Evolutionary conservation across 371 early-diverging fungal genomes (phyloP).

Genomic region (Mortierella sp.): DNA sequence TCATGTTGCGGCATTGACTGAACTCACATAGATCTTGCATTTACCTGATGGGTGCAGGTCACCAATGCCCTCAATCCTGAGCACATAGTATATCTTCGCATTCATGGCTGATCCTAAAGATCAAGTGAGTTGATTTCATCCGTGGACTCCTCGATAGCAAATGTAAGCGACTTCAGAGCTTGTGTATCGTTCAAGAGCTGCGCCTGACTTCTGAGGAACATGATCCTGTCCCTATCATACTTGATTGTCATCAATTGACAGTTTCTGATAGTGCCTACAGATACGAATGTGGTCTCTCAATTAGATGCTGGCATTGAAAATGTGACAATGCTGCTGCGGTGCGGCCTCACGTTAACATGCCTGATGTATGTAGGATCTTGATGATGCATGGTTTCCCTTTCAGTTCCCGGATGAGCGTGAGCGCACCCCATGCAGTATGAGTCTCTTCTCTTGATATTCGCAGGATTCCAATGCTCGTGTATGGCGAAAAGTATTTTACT

Average conservation of each 20-base stretch:
- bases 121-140: constrained; percentile 46
- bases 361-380: constrained; percentile 66
- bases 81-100: too few species aligned
- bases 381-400: constrained; percentile 58
- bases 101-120: constrained; percentile 7
- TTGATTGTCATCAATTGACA: constrained; percentile 65
- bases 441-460: constrained; percentile 69
- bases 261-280: constrained; percentile 68
- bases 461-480: constrained; percentile 70
- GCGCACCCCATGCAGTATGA: constrained; percentile 66
- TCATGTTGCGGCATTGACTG: too few species aligned
- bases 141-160: constrained; percentile 40
- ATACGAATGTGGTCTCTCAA: too few species aligned
- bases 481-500: constrained; percentile 73
- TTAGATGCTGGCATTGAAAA: too few species aligned
- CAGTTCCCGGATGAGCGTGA: constrained; percentile 62
- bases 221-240: constrained; percentile 61
- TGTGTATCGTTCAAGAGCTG: constrained; percentile 34
- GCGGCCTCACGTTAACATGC: constrained; percentile 45
- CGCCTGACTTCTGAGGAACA: constrained; percentile 49
- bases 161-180: constrained; percentile 22
- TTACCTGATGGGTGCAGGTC: too few species aligned
- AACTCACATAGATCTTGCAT: too few species aligned
- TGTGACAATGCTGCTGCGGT: too few species aligned
- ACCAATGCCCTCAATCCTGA: too few species aligned